A percentile compares a stretch with the other conserved stretches of the same genome.
Evolutionary conservation across 176 grass and related monocot species (phyloP).

Genomic region (Lolium perenne): DNA sequence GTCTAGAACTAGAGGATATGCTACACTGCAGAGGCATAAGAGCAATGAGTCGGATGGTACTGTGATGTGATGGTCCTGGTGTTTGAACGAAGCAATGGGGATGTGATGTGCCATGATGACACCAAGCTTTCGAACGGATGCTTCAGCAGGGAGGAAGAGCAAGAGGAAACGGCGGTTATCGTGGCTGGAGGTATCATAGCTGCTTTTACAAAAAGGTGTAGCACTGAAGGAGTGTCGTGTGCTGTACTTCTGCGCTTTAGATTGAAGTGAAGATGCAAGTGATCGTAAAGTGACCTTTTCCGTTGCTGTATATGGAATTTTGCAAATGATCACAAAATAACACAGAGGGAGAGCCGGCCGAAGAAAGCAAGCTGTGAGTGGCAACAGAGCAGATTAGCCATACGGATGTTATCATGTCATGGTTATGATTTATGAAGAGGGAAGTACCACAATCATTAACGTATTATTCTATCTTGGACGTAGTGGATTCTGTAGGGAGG

Average conservation of each 20-base stretch:
- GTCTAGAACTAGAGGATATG: neutral
- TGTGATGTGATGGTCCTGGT: neutral
- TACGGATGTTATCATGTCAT: too few species aligned
- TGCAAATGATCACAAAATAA: neutral
- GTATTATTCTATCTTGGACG: neutral
- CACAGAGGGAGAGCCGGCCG: neutral
- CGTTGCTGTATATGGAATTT: neutral
- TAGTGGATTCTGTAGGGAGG: neutral
- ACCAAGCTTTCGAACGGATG: neutral
- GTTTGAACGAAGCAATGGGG: conserved; percentile 7
- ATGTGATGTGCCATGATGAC: conserved; percentile 18
- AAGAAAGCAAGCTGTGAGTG: neutral
- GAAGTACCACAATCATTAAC: too few species aligned
- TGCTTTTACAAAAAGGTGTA: conserved; percentile 8
- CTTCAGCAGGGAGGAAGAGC: conserved; percentile 6
- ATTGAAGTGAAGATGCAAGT: neutral
- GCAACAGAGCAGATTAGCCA: neutral
- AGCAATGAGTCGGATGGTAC: neutral
- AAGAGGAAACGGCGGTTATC: neutral
- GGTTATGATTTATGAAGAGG: too few species aligned
- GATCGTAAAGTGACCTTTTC: conserved; percentile 9
- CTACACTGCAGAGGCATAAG: neutral
- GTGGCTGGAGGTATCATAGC: neutral
- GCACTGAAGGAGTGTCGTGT: neutral
- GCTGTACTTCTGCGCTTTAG: neutral